Percentiles rank a stretch among this genome's conserved stretches.
phyloP scores from a whole-genome alignment of 2,329 filamentous ascomycete genomes.

The Alternaria gansuensis region DNA sequence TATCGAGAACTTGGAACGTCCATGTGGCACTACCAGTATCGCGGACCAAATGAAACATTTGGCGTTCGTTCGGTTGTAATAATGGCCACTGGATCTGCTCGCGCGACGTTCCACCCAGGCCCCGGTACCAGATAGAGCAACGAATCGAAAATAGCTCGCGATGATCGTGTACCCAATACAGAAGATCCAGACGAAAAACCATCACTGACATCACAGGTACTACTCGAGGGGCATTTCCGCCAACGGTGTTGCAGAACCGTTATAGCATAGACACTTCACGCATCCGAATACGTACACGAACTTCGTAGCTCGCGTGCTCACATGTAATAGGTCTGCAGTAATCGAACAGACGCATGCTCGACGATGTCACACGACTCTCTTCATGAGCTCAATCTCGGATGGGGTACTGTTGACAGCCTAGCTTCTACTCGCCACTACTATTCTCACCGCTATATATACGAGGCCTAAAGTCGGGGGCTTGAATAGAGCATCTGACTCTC shows the following conservation, averaged over 20 bases:
- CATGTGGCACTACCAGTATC: background rate
- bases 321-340: background rate
- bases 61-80: background rate
- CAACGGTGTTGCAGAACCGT: slow-evolving; percentile 1
- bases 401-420: slow-evolving; percentile 4
- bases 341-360: slow-evolving; percentile 1
- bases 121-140: slow-evolving; percentile 9
- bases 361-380: slow-evolving; percentile 16
- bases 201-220: slow-evolving; percentile 13
- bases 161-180: slow-evolving; percentile 10
- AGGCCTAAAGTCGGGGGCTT: background rate
- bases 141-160: slow-evolving; percentile 23
- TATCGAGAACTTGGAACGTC: background rate
- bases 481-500: background rate
- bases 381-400: background rate
- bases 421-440: background rate
- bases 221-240: background rate
- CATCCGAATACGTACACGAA: background rate
- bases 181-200: background rate
- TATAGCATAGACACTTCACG: slow-evolving; percentile 1
- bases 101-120: slow-evolving; percentile 18
- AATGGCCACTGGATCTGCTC: background rate
- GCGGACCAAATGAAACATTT: slow-evolving; percentile 1
- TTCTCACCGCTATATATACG: background rate
- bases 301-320: background rate